Conservation (phyloP, 1,139 yeast genomes). For the Eremothecium gossypii region DNA sequence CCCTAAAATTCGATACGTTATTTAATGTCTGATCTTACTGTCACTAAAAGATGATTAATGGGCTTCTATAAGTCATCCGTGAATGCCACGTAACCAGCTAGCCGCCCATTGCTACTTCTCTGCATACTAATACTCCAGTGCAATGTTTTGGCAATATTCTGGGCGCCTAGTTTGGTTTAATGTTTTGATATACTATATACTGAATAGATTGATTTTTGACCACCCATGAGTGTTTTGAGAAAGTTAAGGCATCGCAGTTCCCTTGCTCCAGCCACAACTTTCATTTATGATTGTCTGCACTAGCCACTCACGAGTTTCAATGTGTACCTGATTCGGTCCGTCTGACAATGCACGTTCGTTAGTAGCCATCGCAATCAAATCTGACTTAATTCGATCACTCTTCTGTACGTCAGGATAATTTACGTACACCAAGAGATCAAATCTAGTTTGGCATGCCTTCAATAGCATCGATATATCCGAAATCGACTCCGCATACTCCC, state of each 20-base stretch:
- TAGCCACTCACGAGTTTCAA: conserved; percentile 57
- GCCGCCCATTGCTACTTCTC: no score
- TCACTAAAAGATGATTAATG: no score
- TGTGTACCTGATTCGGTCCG: conserved; percentile 9
- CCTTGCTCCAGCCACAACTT: conserved; percentile 5
- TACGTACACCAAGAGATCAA: not conserved
- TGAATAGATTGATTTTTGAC: not conserved
- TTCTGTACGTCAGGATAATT: conserved; percentile 1
- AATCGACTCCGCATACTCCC: conserved; percentile 1
- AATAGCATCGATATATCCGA: not conserved
- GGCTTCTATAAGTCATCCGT: no score
- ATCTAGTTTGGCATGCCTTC: not conserved
- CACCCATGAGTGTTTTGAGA: not conserved
- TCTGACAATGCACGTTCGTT: not conserved
- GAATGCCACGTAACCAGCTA: no score
- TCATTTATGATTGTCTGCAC: conserved; percentile 61
- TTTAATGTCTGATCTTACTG: no score
- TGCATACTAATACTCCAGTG: no score
- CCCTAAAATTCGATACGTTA: conserved; percentile 35
- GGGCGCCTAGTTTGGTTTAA: no score
- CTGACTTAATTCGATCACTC: not conserved
- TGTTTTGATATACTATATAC: no score
- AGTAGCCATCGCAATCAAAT: not conserved
- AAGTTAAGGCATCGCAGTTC: not conserved
- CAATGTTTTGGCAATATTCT: no score